Evolutionary conservation across 306 rosid species (phyloP), one percentile per base, ranked within the genome.

Genomic region (Nissolia schottii): DNA sequence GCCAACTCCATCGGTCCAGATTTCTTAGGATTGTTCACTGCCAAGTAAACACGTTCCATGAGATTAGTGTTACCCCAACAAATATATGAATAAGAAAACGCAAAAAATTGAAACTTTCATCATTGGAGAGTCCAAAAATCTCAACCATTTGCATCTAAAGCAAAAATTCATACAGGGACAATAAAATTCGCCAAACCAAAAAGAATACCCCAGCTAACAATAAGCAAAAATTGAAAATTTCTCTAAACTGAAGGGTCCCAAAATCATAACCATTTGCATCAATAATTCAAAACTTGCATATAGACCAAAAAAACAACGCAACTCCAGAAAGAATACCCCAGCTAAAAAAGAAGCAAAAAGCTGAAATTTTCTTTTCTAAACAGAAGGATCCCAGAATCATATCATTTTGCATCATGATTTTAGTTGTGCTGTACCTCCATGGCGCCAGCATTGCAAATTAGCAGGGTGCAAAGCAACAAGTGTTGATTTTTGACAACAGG

Each of bases 11-110:
- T n/a, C n/a, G 97, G 84, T 63, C 93, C 96, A 24, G 96, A 71
- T 74, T 85, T 95, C 50, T 87, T 91, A 51, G 99, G 97, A 85
- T 95, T 91, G 85, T 91, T 95, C 81, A 95, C 99, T 90, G 79
- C 75, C 81, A 75, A 53, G 20, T 20, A 66, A 15, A 73, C 27
- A 55, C 67, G 77, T 28, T 14, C 46, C 59, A 55, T 76, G 28
- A 60, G 54, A 83, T 49, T 70, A 24, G 38, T 61, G 31, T 6
- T 8, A n/a, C 19, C 37, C 15, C 43, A 37, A 7, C 11, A 0
- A 5, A 3, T 14, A n/a, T 1, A 9, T 1, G 11, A 23, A 8
- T 14, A 55, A 25, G 18, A 10, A 3, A 6, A n/a, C n/a, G n/a
- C n/a, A 50, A 69, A 23, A 22, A 34, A 35, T 3, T 24, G 7